Evolutionary conservation across 805 yeast species (phyloP), one percentile per base, ranked within the genome.

Genomic region (Nakazawaea laoshanensis): DNA sequence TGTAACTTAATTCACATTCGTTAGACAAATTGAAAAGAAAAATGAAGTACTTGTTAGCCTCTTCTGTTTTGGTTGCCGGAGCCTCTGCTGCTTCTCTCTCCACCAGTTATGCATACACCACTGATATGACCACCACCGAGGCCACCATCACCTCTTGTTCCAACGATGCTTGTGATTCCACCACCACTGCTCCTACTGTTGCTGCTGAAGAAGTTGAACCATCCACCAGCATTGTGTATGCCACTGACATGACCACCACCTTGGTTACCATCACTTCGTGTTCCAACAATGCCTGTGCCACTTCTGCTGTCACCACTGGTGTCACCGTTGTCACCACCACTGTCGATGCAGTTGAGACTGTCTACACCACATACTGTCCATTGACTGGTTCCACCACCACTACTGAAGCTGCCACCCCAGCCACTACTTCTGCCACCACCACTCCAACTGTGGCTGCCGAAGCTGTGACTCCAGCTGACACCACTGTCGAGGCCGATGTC

Each of bases 291-390:
- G 39, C 24, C 8, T 50, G 55, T 38, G 17, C 40, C 18, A 23
- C 32, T 11, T 18, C 44, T 9, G 39, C 46, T 21, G 27, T 40
- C 9, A 44, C 54, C 11, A 48, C 53, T 17, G 50, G 46, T 19
- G 45, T 45, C 16, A 30, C 54, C 15, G 32, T 44, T 19, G 32
- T 47, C 33, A 59, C 66, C 27, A 42, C 55, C 24, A 52, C 59
- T 24, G 50, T 52, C 19, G 42, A 52, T 34, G 67, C 60, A 19
- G 46, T 47, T 15, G 50, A 41, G 30, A 59, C 65, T 16, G 51
- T 56, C 24, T 49, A 52, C 50, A 59, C 70, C 37, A 61, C 69
- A 17, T 56, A 50, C 50, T 55, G 62, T 42, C 61, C 61, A 35
- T 30, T 40, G 19, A 22, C 44, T 25, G 41, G 39, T 7, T 22